Percentiles rank a stretch among this genome's conserved stretches.
Conservation (phyloP, 805 yeast species). For the Suhomyces xylopsoci region DNA sequence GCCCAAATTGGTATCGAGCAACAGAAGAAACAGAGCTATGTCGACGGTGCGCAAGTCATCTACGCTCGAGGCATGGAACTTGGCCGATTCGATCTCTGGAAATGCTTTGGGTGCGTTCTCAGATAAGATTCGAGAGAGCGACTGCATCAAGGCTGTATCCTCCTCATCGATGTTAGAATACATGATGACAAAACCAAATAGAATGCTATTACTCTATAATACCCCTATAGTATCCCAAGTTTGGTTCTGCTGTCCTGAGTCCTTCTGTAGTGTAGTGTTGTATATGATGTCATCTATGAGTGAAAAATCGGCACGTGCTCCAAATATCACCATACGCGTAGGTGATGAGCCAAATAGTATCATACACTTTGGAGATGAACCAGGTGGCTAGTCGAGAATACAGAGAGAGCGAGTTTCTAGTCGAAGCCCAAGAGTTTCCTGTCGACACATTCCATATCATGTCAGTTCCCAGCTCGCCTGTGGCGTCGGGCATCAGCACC, state of each 20-base stretch:
- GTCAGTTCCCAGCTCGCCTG: constrained; percentile 10
- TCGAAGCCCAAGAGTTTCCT: constrained; percentile 7
- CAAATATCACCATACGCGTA: neutral
- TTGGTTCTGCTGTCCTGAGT: too few relatives aligned
- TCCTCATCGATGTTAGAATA: constrained; percentile 3
- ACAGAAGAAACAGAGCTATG: constrained; percentile 13
- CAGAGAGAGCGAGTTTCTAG: constrained; percentile 1
- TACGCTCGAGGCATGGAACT: neutral
- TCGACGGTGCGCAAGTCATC: neutral
- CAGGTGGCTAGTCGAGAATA: neutral
- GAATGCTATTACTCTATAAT: neutral
- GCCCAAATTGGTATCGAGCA: constrained; percentile 29
- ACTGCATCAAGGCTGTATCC: constrained; percentile 6
- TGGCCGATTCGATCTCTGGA: neutral
- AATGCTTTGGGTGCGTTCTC: neutral
- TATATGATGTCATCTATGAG: neutral
- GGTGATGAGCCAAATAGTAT: neutral
- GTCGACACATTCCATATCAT: constrained; percentile 8
- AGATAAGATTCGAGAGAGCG: neutral
- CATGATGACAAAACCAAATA: neutral
- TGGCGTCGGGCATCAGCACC: neutral
- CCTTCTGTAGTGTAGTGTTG: neutral
- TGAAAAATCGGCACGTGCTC: neutral
- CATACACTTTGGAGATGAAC: neutral
- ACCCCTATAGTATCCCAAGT: too few relatives aligned